Conservation (phyloP, 306 rosid genomes). For the Quercus cerris region DNA sequence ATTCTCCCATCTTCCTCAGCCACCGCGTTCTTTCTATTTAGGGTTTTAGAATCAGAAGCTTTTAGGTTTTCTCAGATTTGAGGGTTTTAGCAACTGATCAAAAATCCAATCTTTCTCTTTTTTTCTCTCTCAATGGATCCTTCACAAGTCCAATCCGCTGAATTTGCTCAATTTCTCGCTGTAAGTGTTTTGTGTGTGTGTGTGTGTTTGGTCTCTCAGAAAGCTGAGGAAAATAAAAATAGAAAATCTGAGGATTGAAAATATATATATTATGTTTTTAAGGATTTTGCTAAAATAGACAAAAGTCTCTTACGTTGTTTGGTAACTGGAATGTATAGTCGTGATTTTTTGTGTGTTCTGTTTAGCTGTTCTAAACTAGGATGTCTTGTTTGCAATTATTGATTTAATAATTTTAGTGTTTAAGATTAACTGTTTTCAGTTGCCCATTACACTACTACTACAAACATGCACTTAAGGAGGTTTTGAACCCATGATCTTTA, state of each 20-base stretch:
- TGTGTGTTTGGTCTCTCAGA: background rate
- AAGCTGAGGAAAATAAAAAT: background rate
- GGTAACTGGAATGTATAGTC: background rate
- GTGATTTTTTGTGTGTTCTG: background rate
- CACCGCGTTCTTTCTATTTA: background rate
- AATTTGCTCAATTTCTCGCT: slow-evolving; percentile 58
- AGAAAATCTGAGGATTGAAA: background rate
- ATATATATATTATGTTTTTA: background rate
- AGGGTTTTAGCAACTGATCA: slow-evolving; percentile 6
- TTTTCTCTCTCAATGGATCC: slow-evolving; percentile 55
- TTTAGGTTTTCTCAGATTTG: background rate
- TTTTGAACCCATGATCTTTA: too few species aligned
- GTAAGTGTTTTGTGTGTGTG: slow-evolving; percentile 36
- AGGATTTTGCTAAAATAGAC: background rate
- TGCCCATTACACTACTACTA: too few species aligned
- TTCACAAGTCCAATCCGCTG: slow-evolving; percentile 53
- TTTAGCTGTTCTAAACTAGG: background rate
- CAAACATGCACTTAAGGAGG: too few species aligned
- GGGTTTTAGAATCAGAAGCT: background rate
- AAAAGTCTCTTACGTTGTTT: background rate
- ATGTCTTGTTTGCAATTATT: background rate
- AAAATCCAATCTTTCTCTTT: background rate
- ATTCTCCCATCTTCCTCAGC: background rate
- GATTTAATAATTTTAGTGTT: background rate
- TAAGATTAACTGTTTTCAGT: too few species aligned